A percentile compares a stretch with the other conserved stretches of the same genome.
These are phyloP conservation scores for Auriculariales sp. DNA, from an alignment of 768 basidiomycete genomes.

Conservation along the genomic window DNA sequence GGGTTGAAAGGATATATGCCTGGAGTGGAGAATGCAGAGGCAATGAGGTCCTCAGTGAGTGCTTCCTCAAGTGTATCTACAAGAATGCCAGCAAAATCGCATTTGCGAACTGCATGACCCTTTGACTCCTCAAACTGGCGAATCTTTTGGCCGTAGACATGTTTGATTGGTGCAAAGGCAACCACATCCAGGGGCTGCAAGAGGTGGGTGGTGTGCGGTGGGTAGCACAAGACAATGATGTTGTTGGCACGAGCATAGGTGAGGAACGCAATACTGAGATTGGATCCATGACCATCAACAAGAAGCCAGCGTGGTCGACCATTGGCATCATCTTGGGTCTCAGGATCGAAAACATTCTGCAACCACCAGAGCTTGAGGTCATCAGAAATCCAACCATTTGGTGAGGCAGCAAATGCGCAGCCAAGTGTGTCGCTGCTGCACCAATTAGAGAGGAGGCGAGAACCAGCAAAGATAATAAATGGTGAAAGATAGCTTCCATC, in stretches of 20 bases:
- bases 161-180: constrained; percentile 21
- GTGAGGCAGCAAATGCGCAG: constrained; percentile 17
- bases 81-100: background rate
- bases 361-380: constrained; percentile 21
- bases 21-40: background rate
- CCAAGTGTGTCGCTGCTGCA: constrained; percentile 1
- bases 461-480: constrained; percentile 9
- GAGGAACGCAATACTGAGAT: constrained; percentile 20
- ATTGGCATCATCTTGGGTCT: constrained; percentile 9
- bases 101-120: background rate
- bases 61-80: background rate
- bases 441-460: constrained; percentile 2
- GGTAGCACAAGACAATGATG: constrained; percentile 22
- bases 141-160: background rate
- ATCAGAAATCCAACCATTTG: constrained; percentile 27
- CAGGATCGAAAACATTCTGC: constrained; percentile 19
- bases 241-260: constrained; percentile 13
- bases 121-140: background rate
- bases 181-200: constrained; percentile 23
- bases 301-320: constrained; percentile 18
- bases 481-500: constrained; percentile 9
- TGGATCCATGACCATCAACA: constrained; percentile 25
- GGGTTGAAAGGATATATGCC: background rate
- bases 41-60: background rate
- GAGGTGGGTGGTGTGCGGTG: constrained; percentile 23